Evolutionary conservation across 768 basidiomycete genomes (phyloP).

Genomic region (Hebeloma cylindrosporum): DNA sequence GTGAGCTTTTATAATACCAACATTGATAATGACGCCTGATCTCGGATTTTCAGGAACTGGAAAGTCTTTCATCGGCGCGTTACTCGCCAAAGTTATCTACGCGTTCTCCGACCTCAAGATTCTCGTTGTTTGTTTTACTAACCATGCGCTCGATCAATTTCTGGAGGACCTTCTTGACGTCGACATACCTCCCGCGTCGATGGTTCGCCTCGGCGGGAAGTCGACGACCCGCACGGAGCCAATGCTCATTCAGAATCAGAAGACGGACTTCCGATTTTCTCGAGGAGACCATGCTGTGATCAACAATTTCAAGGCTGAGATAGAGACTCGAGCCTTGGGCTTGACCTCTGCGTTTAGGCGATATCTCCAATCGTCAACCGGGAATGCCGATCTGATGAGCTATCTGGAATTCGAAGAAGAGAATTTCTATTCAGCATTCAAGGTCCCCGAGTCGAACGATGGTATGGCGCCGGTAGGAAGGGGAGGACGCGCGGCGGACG

Average conservation of each 20-base stretch:
- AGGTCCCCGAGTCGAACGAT: constrained; percentile 36
- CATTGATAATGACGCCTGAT: too few species aligned
- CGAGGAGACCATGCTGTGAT: constrained; percentile 31
- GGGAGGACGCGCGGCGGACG: constrained; percentile 33
- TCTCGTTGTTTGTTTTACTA: constrained; percentile 72
- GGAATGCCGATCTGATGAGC: constrained; percentile 22
- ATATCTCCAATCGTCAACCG: constrained; percentile 26
- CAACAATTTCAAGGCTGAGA: constrained; percentile 34
- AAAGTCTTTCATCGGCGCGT: constrained; percentile 71
- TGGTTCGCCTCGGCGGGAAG: constrained; percentile 64
- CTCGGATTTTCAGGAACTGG: constrained; percentile 68
- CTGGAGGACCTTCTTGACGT: constrained; percentile 60
- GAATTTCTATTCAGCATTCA: constrained; percentile 44
- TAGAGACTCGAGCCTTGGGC: constrained; percentile 7
- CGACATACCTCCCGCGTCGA: constrained; percentile 47
- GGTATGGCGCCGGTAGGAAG: constrained; percentile 48
- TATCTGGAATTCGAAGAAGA: constrained; percentile 53
- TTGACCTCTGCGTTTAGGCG: constrained; percentile 8
- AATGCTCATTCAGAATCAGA: constrained; percentile 44
- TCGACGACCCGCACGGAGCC: constrained; percentile 46
- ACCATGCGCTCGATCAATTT: constrained; percentile 74
- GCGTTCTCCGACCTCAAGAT: constrained; percentile 48
- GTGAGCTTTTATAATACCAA: too few species aligned
- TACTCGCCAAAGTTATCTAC: constrained; percentile 61
- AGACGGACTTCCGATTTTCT: constrained; percentile 13